phyloP scores from a whole-genome alignment of 202 grass and related monocot species.

The Schoenoplectus tabernaemontani region DNA sequence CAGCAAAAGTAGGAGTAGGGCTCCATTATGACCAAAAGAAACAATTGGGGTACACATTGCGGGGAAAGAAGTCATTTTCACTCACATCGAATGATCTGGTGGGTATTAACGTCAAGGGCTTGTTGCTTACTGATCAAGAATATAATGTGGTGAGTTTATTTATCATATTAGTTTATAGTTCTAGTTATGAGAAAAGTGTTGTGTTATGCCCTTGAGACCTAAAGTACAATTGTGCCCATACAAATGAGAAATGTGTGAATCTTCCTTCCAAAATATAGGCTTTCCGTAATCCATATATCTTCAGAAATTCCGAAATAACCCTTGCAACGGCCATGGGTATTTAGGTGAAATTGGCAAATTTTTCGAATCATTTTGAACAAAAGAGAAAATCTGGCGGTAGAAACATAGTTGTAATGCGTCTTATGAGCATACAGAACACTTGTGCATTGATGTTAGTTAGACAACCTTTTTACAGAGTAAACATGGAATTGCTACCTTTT shows the following conservation, averaged over 20 bases:
- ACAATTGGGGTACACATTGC: constrained; percentile 42
- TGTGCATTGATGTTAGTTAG: background rate
- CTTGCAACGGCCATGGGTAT: background rate
- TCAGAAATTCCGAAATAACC: background rate
- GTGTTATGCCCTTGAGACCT: background rate
- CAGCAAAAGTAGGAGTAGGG: constrained; percentile 47
- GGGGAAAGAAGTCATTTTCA: constrained; percentile 49
- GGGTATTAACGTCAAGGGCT: constrained; percentile 56
- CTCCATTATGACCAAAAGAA: constrained; percentile 38
- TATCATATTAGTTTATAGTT: background rate
- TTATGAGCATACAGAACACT: background rate
- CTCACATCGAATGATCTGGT: constrained; percentile 33
- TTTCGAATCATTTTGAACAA: background rate
- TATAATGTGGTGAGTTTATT: constrained; percentile 44
- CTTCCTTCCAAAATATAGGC: background rate
- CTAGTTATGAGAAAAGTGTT: background rate
- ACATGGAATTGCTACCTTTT: background rate
- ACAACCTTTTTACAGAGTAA: background rate
- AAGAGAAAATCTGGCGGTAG: background rate
- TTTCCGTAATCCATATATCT: background rate
- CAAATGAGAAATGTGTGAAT: background rate
- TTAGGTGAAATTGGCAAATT: background rate
- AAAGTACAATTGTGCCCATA: background rate
- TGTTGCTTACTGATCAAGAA: constrained; percentile 34
- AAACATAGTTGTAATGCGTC: background rate